Base-by-base conservation (phyloP, 345 rosid species). In the Punica granatum region DNA sequence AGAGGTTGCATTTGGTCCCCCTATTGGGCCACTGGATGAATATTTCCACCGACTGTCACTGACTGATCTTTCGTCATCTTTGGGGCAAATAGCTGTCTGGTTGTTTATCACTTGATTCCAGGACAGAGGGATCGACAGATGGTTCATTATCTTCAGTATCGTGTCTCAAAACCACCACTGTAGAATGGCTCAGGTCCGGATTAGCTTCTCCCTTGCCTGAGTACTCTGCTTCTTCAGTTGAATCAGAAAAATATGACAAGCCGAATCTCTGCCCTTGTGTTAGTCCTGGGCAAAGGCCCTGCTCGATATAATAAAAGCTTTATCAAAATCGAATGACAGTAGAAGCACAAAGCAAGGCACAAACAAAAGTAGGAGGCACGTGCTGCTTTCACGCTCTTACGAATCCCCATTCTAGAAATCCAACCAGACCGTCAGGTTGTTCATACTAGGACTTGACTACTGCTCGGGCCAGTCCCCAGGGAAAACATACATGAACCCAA, bases 281-380 rank as follows among this genome's bases (percentile, higher is more conserved):
- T 72, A 88, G 81, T 70, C 97, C 88, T 35, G 91, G 89, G 64
- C 99, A 94, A 75, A 85, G 64, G 26, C 96, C 97, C 99, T 94
- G 81, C 72, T 69, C 34, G 68, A 74, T 63, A 65, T 36, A 60
- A 48, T 37, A 54, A 25, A 64, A 64, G 37, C 23, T 8, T 39
- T 32, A 23, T 43, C 44, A 31, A 5, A 12, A 21, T 32, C 23
- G 13, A 53, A 35, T 30, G 35, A 34, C 32, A 15, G 35, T 34
- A 67, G 10, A 34, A 7, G 54, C 5, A 4, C n/a, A 34, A 15
- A 61, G 28, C 16, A 19, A 15, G 64, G 36, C 23, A 25, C 6
- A 51, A 37, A 37, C n/a, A n/a, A 2, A 46, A 46, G 51, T 21
- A 46, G 48, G 48, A 43, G 13, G 14, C 3, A 2, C 48, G 14